These are phyloP conservation scores for Malus asiatica DNA, from an alignment of 306 rosid genomes.

Conservation along the genomic window DNA sequence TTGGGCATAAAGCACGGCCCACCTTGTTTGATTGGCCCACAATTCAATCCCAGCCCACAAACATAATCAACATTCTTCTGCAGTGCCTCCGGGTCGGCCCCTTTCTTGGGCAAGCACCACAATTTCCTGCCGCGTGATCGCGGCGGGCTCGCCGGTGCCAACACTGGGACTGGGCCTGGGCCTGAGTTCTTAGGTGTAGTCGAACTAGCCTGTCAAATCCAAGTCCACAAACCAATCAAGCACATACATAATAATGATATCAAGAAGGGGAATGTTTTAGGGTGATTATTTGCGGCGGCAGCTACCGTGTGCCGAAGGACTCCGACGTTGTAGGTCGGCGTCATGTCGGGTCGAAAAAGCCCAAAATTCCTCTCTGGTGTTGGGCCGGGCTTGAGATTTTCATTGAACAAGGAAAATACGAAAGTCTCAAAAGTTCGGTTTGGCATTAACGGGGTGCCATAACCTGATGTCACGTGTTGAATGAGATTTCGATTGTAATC, in stretches of 20 bases:
- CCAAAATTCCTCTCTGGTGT: conserved; percentile 60
- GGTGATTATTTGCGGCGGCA: conserved; percentile 16
- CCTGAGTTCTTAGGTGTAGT: background rate
- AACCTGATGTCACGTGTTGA: conserved; percentile 43
- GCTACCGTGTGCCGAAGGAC: conserved; percentile 41
- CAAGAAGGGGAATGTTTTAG: conserved; percentile 6
- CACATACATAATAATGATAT: conserved; percentile 14
- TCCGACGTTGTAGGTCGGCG: conserved; percentile 41
- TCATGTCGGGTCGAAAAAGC: conserved; percentile 53
- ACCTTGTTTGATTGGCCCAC: conserved; percentile 37
- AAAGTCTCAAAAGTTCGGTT: conserved; percentile 66
- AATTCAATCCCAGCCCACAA: conserved; percentile 39
- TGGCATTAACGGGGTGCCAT: conserved; percentile 69
- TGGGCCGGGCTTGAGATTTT: conserved; percentile 71
- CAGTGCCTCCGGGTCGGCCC: conserved; percentile 23
- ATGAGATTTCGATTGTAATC: conserved; percentile 54
- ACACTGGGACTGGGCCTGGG: background rate
- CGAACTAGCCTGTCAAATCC: conserved; percentile 31
- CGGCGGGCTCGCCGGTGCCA: background rate
- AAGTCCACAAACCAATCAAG: conserved; percentile 43
- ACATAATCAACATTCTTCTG: conserved; percentile 38
- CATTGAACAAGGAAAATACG: conserved; percentile 61
- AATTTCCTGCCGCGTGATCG: background rate
- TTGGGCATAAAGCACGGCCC: conserved; percentile 40
- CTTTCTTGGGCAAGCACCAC: conserved; percentile 27